Evolutionary conservation across 345 rosid species (phyloP).

Genomic region (Ailanthus altissimus): DNA sequence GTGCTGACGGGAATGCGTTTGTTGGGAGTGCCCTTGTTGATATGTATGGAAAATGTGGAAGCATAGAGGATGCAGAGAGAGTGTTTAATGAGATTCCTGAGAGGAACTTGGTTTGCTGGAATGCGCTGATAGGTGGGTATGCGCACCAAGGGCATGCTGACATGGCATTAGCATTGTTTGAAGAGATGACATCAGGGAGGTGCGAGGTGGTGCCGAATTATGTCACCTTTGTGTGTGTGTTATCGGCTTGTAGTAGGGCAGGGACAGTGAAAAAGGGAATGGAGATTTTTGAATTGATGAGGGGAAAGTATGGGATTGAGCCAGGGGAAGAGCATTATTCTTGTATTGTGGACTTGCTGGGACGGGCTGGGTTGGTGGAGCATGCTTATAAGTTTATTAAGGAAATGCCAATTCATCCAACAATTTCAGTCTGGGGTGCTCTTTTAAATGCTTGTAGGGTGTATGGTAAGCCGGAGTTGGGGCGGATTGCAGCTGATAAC

Average conservation of each 20-base stretch:
- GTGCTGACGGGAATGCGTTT: conserved; percentile 56
- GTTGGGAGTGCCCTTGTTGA: conserved; percentile 82
- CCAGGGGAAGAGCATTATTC: conserved; percentile 85
- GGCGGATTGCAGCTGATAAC: conserved; percentile 63
- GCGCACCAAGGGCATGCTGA: conserved; percentile 75
- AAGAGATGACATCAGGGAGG: conserved; percentile 47
- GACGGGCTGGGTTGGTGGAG: conserved; percentile 79
- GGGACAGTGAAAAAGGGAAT: conserved; percentile 66
- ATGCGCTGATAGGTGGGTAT: conserved; percentile 73
- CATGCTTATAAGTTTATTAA: conserved; percentile 56
- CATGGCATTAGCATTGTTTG: conserved; percentile 56
- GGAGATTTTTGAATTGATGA: conserved; percentile 69
- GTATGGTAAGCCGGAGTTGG: conserved; percentile 59
- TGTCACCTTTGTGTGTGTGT: conserved; percentile 69
- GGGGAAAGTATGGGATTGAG: conserved; percentile 48
- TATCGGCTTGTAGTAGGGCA: conserved; percentile 87
- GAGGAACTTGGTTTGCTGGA: conserved; percentile 71
- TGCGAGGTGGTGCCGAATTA: conserved; percentile 53
- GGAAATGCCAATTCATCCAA: conserved; percentile 67
- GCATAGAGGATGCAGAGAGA: conserved; percentile 53
- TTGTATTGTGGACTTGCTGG: conserved; percentile 80
- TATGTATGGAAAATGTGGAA: conserved; percentile 96
- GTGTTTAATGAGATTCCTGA: conserved; percentile 62
- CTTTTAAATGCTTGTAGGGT: conserved; percentile 85
- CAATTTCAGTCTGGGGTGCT: conserved; percentile 84